Base-by-base conservation (phyloP, 2,329 filamentous ascomycete genomes). In the Colletotrichum tabaci region DNA sequence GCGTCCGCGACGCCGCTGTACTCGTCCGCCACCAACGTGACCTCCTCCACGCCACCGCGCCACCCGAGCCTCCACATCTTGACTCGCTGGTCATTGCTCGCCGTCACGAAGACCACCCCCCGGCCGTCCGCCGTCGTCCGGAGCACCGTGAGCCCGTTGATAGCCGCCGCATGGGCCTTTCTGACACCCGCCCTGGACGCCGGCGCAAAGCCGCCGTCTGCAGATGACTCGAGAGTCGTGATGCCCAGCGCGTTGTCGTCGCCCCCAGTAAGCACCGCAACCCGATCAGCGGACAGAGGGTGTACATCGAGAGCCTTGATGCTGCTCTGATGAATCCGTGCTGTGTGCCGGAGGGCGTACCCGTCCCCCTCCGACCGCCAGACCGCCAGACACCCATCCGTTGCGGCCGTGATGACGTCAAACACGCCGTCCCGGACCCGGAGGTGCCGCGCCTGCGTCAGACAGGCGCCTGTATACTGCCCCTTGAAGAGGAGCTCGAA, bases 221-320 rank as follows among this genome's bases (percentile, higher is more conserved):
- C 47, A 57, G 64, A 77, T 7, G 35, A 87, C 75, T 42, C 68
- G 35, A 87, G 78, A 0, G 68, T 80, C 30, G 87, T 88, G 13
- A 94, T 77, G 0, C 88, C 91, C 0, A 98, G 80, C 4, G 92
- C 92, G 73, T 96, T 96, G 80, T 98, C 96, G 76, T 99, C 96
- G 26, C 96, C 95, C 35, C 94, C 94, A 0, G 94, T 95, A 5
- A 94, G 80, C 21, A 97, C 78, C 0, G 93, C 73, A 74, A 74
- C 83, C 75, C 62, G 81, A 74, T n/a, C 75, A 76, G 40, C 78
- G 73, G 21, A 77, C 75, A 16, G 85, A 62, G 38, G 61, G 70
- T 40, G 69, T 61, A 90, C 71, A 71, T 87, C 87, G 3, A 93
- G 82, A 23, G 86, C 84, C 79, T 98, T 97, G 79, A 98, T 89